Conservation (phyloP, 768 basidiomycete genomes). For the Lentinula raphanica region DNA sequence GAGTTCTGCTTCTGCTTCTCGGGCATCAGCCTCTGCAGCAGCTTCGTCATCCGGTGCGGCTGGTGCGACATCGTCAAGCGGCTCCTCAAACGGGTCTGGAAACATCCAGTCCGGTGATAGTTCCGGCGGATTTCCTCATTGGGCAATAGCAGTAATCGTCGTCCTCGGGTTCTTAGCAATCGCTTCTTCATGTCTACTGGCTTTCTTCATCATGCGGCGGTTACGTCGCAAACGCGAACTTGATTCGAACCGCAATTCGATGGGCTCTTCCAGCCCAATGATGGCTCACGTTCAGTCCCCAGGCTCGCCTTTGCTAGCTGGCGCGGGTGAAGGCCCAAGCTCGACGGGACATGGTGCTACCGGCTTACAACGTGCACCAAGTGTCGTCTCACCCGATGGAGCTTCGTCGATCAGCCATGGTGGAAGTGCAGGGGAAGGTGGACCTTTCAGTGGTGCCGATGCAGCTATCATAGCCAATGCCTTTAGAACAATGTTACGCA, state of each 20-base stretch:
- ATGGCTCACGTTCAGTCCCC: conserved; percentile 55
- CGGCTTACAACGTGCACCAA: conserved; percentile 26
- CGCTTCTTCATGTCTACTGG: conserved; percentile 58
- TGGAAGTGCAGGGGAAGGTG: conserved; percentile 57
- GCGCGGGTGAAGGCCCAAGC: conserved; percentile 28
- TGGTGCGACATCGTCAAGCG: conserved; percentile 11
- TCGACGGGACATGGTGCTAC: conserved; percentile 22
- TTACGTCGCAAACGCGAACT: conserved; percentile 46
- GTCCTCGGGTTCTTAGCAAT: conserved; percentile 84
- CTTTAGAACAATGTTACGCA: conserved; percentile 81
- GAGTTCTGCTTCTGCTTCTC: conserved; percentile 39
- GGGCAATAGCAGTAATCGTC: conserved; percentile 90
- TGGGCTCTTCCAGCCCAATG: conserved; percentile 81
- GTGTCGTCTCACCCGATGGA: conserved; percentile 59
- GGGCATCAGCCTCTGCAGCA: conserved; percentile 34
- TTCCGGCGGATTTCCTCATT: conserved; percentile 61
- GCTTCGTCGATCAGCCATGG: conserved; percentile 66
- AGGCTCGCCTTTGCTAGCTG: conserved; percentile 43
- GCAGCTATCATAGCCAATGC: conserved; percentile 93
- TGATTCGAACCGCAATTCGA: conserved; percentile 62
- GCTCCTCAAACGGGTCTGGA: conserved; percentile 21
- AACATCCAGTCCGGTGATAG: conserved; percentile 39
- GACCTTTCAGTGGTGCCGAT: conserved; percentile 76
- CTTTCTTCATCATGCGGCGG: conserved; percentile 70
- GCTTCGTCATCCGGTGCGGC: conserved; percentile 17